Conservation (phyloP, 495 filamentous ascomycete species). For the Penicillium paradoxum region DNA sequence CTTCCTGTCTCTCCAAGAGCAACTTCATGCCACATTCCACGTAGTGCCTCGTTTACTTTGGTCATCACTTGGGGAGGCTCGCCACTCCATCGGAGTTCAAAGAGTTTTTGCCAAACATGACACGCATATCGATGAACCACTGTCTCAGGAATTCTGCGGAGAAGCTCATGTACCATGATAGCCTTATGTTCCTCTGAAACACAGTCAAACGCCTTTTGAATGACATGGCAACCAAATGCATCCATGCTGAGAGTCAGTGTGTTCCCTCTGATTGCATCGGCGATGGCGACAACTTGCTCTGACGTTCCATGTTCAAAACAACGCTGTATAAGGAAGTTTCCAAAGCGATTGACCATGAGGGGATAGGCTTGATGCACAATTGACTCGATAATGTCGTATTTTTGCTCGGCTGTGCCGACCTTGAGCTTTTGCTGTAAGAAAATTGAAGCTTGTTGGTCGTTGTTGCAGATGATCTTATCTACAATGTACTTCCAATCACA, state of each 20-base stretch:
- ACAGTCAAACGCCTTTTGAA: conserved; percentile 97
- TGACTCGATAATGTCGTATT: conserved; percentile 92
- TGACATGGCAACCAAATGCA: conserved; percentile 95
- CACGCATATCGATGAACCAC: conserved; percentile 98
- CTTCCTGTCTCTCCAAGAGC: conserved; percentile 95
- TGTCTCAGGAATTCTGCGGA: conserved; percentile 94
- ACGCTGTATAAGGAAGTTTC: conserved; percentile 97
- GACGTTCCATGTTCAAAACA: conserved; percentile 98
- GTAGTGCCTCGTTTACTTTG: conserved; percentile 91
- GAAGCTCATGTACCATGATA: conserved; percentile 93
- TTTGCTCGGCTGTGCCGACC: conserved; percentile 90
- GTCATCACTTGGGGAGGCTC: conserved; percentile 97
- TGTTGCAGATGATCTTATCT: conserved; percentile 98
- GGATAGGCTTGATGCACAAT: conserved; percentile 95
- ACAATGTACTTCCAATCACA: conserved; percentile 99
- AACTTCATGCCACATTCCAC: conserved; percentile 98
- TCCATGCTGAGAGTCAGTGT: conserved; percentile 96
- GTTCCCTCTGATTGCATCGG: conserved; percentile 89
- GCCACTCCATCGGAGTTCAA: conserved; percentile 91
- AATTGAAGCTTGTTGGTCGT: conserved; percentile 97
- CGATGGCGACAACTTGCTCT: conserved; percentile 92
- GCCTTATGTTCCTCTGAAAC: conserved; percentile 98
- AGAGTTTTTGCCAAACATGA: conserved; percentile 99
- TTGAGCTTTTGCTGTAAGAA: conserved; percentile 99
- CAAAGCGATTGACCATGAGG: conserved; percentile 90